These are phyloP conservation scores for Asterella californica DNA, from an alignment of 225 moss, liverwort and hornwort species.

Conservation along the genomic window DNA sequence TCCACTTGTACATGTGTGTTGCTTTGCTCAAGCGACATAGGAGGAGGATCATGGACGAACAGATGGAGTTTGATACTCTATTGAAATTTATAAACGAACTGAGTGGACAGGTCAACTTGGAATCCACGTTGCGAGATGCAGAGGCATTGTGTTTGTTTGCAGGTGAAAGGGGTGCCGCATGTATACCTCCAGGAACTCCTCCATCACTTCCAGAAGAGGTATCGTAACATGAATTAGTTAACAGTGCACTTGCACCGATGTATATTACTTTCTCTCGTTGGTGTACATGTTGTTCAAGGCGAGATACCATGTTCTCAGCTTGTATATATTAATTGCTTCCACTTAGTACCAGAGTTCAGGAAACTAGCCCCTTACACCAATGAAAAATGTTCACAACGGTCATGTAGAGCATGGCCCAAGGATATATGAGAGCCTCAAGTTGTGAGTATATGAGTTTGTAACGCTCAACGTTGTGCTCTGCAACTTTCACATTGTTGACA, in stretches of 20 bases:
- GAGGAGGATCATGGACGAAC: conserved; percentile 96
- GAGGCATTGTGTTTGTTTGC: conserved; percentile 87
- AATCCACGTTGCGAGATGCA: conserved; percentile 77
- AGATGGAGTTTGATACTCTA: conserved; percentile 94
- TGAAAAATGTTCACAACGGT: background rate
- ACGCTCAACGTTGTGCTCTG: background rate
- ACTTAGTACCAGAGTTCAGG: background rate
- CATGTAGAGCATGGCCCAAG: background rate
- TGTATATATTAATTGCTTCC: background rate
- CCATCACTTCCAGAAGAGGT: conserved; percentile 52
- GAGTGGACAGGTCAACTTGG: conserved; percentile 85
- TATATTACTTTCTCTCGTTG: background rate
- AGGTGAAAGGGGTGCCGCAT: conserved; percentile 76
- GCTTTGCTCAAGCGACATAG: conserved; percentile 83
- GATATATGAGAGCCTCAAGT: background rate
- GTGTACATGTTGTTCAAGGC: background rate
- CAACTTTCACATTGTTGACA: background rate
- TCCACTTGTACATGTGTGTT: conserved; percentile 94
- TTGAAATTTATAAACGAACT: conserved; percentile 94
- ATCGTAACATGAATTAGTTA: background rate
- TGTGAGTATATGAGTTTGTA: background rate
- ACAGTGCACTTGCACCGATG: background rate
- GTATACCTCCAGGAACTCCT: conserved; percentile 92
- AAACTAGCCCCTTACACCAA: background rate
- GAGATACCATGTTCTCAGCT: background rate